A percentile compares a stretch with the other conserved stretches of the same genome.
These are phyloP conservation scores for Phytopythium aichiense DNA, from an alignment of 352 stramenopile species.

Conservation along the genomic window DNA sequence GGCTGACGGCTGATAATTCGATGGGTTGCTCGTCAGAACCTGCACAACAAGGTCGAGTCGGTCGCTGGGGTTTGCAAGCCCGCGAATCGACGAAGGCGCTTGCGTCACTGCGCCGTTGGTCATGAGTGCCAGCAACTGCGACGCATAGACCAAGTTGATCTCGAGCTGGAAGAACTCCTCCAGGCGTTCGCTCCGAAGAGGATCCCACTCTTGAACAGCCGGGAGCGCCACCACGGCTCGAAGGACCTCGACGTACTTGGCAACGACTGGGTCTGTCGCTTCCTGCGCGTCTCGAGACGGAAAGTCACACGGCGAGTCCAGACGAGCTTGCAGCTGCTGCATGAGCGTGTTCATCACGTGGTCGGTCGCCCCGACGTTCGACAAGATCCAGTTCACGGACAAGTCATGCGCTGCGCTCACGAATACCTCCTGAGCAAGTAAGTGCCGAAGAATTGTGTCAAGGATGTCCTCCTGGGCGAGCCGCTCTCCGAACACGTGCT, in stretches of 20 bases:
- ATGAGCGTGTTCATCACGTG: slow-evolving; percentile 44
- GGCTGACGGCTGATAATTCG: slow-evolving; percentile 48
- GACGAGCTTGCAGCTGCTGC: slow-evolving; percentile 19
- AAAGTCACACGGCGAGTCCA: slow-evolving; percentile 32
- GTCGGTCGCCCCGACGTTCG: slow-evolving; percentile 34
- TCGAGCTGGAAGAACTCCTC: slow-evolving; percentile 24
- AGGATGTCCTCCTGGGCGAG: slow-evolving; percentile 54
- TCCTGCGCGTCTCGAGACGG: slow-evolving; percentile 22
- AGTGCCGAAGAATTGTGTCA: slow-evolving; percentile 43
- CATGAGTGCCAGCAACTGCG: slow-evolving; percentile 50
- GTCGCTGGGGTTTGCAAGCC: slow-evolving; percentile 9
- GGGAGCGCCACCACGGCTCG: slow-evolving; percentile 30
- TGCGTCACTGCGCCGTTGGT: slow-evolving; percentile 53
- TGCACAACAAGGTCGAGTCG: slow-evolving; percentile 41
- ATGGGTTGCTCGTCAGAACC: slow-evolving; percentile 62
- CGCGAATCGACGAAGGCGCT: slow-evolving; percentile 23
- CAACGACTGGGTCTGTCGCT: slow-evolving; percentile 21
- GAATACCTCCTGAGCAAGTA: slow-evolving; percentile 28
- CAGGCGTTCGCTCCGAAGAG: slow-evolving; percentile 19
- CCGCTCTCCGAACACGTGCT: slow-evolving; percentile 61
- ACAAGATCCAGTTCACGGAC: slow-evolving; percentile 46
- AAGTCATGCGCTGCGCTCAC: slow-evolving; percentile 35
- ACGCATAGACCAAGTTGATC: slow-evolving; percentile 31
- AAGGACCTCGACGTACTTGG: slow-evolving; percentile 29
- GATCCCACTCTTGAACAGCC: slow-evolving; percentile 23